Evolutionary conservation across 176 grass and related monocot species (phyloP).

Genomic region (Juncus effusus): DNA sequence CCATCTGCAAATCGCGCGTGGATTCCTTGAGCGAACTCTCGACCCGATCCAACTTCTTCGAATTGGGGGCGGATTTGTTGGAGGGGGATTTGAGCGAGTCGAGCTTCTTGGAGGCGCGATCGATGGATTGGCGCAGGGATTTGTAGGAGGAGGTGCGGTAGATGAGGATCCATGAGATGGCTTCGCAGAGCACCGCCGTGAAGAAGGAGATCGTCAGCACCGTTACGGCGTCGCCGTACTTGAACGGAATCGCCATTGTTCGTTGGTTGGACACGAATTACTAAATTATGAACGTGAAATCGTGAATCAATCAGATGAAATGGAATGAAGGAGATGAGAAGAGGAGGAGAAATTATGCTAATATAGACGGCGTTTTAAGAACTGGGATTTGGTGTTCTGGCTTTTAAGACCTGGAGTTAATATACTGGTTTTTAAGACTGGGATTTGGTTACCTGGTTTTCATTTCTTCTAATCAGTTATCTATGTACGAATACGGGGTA

Average conservation of each 20-base stretch:
- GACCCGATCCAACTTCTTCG: slow-evolving; percentile 95
- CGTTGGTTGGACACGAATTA: too few relatives aligned
- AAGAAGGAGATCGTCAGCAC: slow-evolving; percentile 70
- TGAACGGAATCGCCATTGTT: slow-evolving; percentile 51
- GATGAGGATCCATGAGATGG: slow-evolving; percentile 96
- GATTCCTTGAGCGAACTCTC: slow-evolving; percentile 94
- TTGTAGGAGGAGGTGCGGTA: slow-evolving; percentile 96
- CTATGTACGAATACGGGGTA: too few relatives aligned
- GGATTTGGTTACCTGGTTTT: too few relatives aligned
- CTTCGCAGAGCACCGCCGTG: slow-evolving; percentile 86
- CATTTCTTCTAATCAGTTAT: too few relatives aligned
- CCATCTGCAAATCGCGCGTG: slow-evolving; percentile 78
- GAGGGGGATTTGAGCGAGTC: slow-evolving; percentile 72
- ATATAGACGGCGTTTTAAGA: too few relatives aligned
- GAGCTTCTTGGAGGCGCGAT: slow-evolving; percentile 88
- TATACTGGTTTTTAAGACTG: too few relatives aligned
- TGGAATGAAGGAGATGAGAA: too few relatives aligned
- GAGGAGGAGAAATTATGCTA: too few relatives aligned
- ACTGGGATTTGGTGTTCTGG: too few relatives aligned
- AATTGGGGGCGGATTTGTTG: slow-evolving; percentile 1
- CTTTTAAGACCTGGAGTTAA: too few relatives aligned
- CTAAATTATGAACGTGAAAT: too few relatives aligned
- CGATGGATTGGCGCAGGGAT: slow-evolving; percentile 89
- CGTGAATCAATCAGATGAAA: too few relatives aligned
- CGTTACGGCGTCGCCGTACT: slow-evolving; percentile 69